Base-by-base conservation (phyloP, 345 rosid genomes). In the Anastatica hierochuntica region DNA sequence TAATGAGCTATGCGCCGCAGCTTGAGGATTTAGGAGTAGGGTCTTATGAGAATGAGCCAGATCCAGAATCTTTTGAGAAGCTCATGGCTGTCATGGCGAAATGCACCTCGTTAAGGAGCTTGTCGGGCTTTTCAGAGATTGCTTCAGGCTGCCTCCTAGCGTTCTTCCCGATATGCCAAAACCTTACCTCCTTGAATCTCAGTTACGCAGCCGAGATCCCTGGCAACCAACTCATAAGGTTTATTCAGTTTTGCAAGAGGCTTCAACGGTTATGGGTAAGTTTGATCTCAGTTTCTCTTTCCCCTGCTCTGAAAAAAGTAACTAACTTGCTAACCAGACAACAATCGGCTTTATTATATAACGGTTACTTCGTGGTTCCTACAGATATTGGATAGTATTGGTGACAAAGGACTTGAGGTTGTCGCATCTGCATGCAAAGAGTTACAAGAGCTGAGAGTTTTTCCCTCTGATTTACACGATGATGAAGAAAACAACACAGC, bases 361-460 rank as follows among this genome's bases (percentile, higher is more conserved):
- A 64, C 5, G 29, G 15, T 56, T 30, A n/a, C 4, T 29, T 58
- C 7, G 10, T 35, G 31, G 5, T 11, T 27, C 54, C 18, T 76
- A 58, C 84, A 92, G 98, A 81, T 92, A 59, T 75, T 92, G 50
- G 98, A 88, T 71, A 81, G 76, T 56, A 88, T 92, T 66, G 96
- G 95, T 4, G 98, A 92, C 61, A 75, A 77, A 70, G 98, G 98
- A 27, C 80, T 92, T 10, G 81, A 44, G 48, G 74, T 83, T 2
- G 94, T 88, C 3, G 98, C 96, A 62, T 72, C 77, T 2, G 53
- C 79, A 51, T 88, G 96, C 59, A 88, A 83, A 68, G 90, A 92
- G 49, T 69, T 88, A 54, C 82, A 79, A 76, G 96, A 92, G 64
- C 58, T 88, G 53, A 69, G 98, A 73, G 95, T 92, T 57, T 92